These are phyloP conservation scores for Saccharomyces pastorianus DNA, from an alignment of 1,139 yeast genomes.

Conservation along the genomic window DNA sequence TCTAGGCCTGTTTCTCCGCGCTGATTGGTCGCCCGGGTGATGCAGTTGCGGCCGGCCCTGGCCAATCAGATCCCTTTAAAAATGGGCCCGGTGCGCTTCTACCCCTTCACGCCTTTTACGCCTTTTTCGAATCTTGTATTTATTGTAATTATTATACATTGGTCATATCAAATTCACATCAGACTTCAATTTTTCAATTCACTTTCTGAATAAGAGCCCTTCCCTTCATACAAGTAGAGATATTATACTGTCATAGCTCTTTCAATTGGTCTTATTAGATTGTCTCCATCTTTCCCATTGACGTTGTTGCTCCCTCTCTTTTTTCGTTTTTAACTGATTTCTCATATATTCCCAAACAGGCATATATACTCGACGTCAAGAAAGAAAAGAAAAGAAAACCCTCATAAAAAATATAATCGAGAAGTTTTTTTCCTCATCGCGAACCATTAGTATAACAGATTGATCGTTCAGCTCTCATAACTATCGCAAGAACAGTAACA, in stretches of 20 bases:
- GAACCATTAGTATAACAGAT: not conserved
- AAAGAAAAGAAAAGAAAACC: not conserved
- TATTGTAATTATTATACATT: not conserved
- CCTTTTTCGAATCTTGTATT: not conserved
- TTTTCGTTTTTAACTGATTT: not conserved
- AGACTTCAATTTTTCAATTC: not conserved
- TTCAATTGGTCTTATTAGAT: not conserved
- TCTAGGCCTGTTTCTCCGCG: not conserved
- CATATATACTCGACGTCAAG: not conserved
- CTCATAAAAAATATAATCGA: not conserved
- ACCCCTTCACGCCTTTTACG: conserved; percentile 1
- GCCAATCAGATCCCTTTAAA: conserved; percentile 1
- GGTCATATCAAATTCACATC: not conserved
- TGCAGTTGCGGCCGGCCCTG: not conserved
- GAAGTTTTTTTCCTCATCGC: not conserved
- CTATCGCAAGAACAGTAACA: not conserved
- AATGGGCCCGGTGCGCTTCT: not conserved
- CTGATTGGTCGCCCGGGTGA: conserved; percentile 1
- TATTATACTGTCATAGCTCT: not conserved
- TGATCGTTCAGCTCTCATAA: not conserved
- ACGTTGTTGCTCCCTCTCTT: not conserved
- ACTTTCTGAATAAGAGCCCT: not conserved
- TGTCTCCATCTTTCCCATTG: not conserved
- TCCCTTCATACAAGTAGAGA: not conserved
- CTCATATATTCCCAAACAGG: not conserved